These are phyloP conservation scores for Cercophora sp. DNA, from an alignment of 495 filamentous ascomycete species.

Conservation along the genomic window DNA sequence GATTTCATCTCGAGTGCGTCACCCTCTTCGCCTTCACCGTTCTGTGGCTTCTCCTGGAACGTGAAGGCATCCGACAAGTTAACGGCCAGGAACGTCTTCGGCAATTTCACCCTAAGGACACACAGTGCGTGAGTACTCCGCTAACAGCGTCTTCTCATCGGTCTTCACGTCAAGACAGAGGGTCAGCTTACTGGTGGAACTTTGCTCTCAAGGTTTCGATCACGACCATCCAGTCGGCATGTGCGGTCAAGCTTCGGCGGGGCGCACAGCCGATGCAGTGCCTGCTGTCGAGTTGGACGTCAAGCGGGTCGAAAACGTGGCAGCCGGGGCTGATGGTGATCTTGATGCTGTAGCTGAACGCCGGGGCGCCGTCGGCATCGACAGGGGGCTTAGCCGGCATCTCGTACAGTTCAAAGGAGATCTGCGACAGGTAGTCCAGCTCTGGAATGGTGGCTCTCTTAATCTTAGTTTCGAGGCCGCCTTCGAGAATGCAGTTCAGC, in stretches of 20 bases:
- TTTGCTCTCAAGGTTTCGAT: constrained; percentile 91
- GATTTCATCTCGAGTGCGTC: constrained; percentile 17
- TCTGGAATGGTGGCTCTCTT: constrained; percentile 90
- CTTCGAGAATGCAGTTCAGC: constrained; percentile 95
- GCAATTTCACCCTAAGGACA: constrained; percentile 71
- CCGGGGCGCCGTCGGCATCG: constrained; percentile 40
- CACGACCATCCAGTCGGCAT: constrained; percentile 91
- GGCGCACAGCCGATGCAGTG: constrained; percentile 93
- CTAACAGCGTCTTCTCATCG: background rate
- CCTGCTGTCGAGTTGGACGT: constrained; percentile 91
- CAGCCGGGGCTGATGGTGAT: constrained; percentile 95
- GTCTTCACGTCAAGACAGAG: constrained; percentile 1
- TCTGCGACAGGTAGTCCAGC: constrained; percentile 94
- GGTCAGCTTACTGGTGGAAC: constrained; percentile 76
- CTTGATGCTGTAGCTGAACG: constrained; percentile 88
- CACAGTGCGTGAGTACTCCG: constrained; percentile 8
- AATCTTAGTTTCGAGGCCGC: constrained; percentile 87
- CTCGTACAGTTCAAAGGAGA: constrained; percentile 97
- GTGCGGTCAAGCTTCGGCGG: constrained; percentile 81
- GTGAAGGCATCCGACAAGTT: constrained; percentile 73
- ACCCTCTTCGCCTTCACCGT: constrained; percentile 24
- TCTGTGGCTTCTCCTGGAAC: constrained; percentile 49
- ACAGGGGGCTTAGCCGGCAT: constrained; percentile 64
- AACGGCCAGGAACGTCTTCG: constrained; percentile 87
- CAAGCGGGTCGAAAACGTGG: constrained; percentile 90